These are phyloP conservation scores for Parascedosporium putredinis DNA, from an alignment of 2,329 filamentous ascomycete genomes.

Conservation along the genomic window DNA sequence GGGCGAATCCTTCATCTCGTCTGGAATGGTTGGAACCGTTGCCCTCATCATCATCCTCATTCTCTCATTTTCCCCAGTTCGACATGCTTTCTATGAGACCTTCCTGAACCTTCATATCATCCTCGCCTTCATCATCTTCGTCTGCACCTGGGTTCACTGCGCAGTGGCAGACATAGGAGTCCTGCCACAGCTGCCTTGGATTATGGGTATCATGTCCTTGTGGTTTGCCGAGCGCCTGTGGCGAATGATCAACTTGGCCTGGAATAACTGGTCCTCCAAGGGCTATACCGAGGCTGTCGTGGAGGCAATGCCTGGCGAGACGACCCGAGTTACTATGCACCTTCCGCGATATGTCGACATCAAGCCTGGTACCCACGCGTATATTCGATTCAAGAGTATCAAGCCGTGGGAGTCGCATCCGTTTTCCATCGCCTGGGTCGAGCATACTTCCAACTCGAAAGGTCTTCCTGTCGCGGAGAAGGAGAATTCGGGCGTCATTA, in stretches of 20 bases:
- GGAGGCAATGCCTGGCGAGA: conserved; percentile 59
- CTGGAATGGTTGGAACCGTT: conserved; percentile 50
- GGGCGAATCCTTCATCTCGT: conserved; percentile 53
- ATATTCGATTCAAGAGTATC: conserved; percentile 58
- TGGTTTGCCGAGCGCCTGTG: conserved; percentile 64
- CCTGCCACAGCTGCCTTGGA: conserved; percentile 62
- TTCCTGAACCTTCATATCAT: conserved; percentile 83
- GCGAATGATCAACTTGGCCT: conserved; percentile 53
- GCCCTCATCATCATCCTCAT: conserved; percentile 58
- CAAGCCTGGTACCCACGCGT: conserved; percentile 62
- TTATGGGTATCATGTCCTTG: conserved; percentile 62
- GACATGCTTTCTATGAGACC: conserved; percentile 94
- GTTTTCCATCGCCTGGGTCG: conserved; percentile 68
- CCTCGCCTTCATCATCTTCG: conserved; percentile 56
- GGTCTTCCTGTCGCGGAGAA: conserved; percentile 30
- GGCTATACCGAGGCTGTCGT: conserved; percentile 55
- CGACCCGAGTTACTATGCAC: conserved; percentile 58
- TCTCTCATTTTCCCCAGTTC: conserved; percentile 64
- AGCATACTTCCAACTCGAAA: conserved; percentile 36
- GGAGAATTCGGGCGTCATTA: conserved; percentile 23
- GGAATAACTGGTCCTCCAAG: conserved; percentile 51
- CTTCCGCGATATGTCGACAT: conserved; percentile 57
- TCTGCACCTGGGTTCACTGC: conserved; percentile 71
- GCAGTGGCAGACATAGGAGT: conserved; percentile 54
- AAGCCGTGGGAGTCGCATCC: conserved; percentile 65